These are phyloP conservation scores for Pisolithus microcarpus DNA, from an alignment of 768 basidiomycete species.

Conservation along the genomic window DNA sequence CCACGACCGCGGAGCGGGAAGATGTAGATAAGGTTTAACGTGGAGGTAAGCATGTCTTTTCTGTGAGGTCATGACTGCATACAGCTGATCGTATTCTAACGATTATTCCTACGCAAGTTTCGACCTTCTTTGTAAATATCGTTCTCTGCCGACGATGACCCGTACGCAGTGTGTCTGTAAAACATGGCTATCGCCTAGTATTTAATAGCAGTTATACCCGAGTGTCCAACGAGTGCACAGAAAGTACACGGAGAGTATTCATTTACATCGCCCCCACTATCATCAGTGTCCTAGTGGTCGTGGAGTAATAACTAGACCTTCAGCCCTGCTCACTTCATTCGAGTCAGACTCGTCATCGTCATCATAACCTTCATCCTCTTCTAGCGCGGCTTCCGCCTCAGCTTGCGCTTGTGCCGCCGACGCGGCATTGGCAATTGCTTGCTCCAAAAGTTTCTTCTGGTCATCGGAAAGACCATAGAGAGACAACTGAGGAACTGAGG, in stretches of 20 bases:
- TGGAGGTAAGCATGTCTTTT: constrained; percentile 11
- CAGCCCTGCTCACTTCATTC: constrained; percentile 12
- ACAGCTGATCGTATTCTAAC: not conserved
- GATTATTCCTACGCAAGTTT: constrained; percentile 10
- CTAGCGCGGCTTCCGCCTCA: constrained; percentile 69
- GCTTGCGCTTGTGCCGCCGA: constrained; percentile 72
- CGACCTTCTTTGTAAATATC: constrained; percentile 27
- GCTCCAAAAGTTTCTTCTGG: constrained; percentile 60
- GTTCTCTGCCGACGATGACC: constrained; percentile 15
- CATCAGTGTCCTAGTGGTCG: constrained; percentile 9
- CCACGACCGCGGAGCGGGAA: constrained; percentile 36
- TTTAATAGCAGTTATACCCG: constrained; percentile 6
- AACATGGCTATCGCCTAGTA: constrained; percentile 2
- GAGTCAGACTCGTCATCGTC: constrained; percentile 31
- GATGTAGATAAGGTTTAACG: constrained; percentile 35
- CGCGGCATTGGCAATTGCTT: constrained; percentile 69
- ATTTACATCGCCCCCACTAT: constrained; percentile 14
- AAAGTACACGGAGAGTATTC: constrained; percentile 18
- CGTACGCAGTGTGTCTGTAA: constrained; percentile 20
- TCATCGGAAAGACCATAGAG: constrained; percentile 69
- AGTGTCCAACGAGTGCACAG: constrained; percentile 6
- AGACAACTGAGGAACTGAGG: constrained; percentile 40
- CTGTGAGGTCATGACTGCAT: not conserved
- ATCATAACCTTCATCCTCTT: constrained; percentile 52
- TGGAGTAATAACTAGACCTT: constrained; percentile 8